These are phyloP conservation scores for Rhizopus stolonifer DNA, from an alignment of 371 early-diverging fungal genomes.

Conservation along the genomic window DNA sequence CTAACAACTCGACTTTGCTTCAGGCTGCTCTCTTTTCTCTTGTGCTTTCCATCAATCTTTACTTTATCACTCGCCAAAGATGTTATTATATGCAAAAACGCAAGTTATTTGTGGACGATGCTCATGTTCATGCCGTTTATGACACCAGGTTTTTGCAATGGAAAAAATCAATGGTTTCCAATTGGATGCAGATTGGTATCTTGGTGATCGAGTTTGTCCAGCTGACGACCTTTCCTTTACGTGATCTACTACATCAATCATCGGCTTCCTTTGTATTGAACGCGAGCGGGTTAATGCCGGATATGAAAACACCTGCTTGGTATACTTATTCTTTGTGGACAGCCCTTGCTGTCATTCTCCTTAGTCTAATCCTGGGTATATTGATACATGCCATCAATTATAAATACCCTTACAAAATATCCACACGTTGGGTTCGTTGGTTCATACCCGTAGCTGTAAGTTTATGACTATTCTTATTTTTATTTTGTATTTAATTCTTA, in stretches of 20 bases:
- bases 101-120: conserved; percentile 36
- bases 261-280: conserved; percentile 26
- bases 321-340: conserved; percentile 47
- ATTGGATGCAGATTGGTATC: conserved; percentile 55
- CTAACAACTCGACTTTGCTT: conserved; percentile 4
- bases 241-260: conserved; percentile 41
- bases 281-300: conserved; percentile 43
- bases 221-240: conserved; percentile 50
- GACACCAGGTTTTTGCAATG: conserved; percentile 36
- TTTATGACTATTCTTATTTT: not conserved
- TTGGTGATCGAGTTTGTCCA: conserved; percentile 56
- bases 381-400: conserved; percentile 33
- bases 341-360: conserved; percentile 25
- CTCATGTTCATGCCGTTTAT: conserved; percentile 35
- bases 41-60: conserved; percentile 49
- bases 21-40: conserved; percentile 49
- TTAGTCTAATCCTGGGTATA: conserved; percentile 27
- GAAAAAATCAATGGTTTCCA: conserved; percentile 43
- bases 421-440: conserved; percentile 53
- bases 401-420: conserved; percentile 37
- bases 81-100: conserved; percentile 43
- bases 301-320: conserved; percentile 46
- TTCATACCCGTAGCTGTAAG: conserved; percentile 55
- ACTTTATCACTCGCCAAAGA: conserved; percentile 46
- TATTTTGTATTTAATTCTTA: not conserved